A percentile compares a stretch with the other conserved stretches of the same genome.
phyloP scores from a whole-genome alignment of 164 flowering plant species.

The Aristolochia contorta region DNA sequence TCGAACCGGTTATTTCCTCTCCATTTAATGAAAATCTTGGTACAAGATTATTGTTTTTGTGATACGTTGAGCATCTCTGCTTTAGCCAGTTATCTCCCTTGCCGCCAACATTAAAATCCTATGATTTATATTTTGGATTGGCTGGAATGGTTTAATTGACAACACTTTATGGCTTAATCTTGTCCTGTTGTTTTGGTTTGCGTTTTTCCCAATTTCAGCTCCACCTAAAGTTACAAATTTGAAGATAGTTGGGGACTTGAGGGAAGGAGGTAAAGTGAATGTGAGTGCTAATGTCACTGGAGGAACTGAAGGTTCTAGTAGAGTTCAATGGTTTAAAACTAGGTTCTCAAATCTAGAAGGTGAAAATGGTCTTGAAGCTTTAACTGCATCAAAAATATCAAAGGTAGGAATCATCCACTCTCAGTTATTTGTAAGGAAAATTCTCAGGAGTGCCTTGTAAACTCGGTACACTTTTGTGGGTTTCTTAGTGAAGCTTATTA shows the following conservation, averaged over 20 bases:
- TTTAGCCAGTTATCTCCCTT: no score
- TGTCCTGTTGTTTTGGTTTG: not conserved
- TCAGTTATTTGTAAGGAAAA: not conserved
- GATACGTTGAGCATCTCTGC: no score
- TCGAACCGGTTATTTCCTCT: no score
- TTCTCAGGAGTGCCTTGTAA: no score
- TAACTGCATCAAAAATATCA: constrained; percentile 79
- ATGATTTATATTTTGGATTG: no score
- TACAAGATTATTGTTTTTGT: no score
- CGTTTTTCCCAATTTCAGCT: constrained; percentile 32
- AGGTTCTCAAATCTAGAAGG: constrained; percentile 40
- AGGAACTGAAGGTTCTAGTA: constrained; percentile 92
- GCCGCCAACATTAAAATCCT: no score
- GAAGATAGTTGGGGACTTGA: constrained; percentile 77
- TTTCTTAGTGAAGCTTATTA: not conserved
- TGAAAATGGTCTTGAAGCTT: constrained; percentile 65
- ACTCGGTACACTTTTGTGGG: not conserved
- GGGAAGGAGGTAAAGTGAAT: constrained; percentile 79
- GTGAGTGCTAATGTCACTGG: constrained; percentile 84
- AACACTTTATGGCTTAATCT: no score
- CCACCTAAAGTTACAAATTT: constrained; percentile 78
- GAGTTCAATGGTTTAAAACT: constrained; percentile 96
- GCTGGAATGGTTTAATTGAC: no score
- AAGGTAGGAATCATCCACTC: constrained; percentile 38
- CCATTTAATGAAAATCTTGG: no score